Evolutionary conservation across 1,284 basidiomycete species (phyloP).

Genomic region (Tylopilus sp.): DNA sequence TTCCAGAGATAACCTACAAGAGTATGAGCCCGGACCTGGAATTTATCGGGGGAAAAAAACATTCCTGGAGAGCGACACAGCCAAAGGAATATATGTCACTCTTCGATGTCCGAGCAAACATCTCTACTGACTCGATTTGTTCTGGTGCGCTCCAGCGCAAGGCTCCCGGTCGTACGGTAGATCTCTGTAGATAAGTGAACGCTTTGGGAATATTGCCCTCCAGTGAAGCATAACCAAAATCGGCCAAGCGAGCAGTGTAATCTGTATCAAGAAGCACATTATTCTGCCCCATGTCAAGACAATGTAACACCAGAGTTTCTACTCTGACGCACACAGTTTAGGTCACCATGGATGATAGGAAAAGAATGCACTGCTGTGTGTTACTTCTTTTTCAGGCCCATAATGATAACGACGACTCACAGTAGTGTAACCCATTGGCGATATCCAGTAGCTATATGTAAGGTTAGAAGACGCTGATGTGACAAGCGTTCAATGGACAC

Average conservation of each 20-base stretch:
- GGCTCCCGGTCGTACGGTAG: conserved; percentile 3
- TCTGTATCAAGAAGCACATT: background rate
- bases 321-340: background rate
- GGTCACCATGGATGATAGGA: background rate
- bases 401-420: background rate
- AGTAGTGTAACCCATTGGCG: background rate
- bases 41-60: background rate
- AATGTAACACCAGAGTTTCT: background rate
- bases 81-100: conserved; percentile 15
- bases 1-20: background rate
- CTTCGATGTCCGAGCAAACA: background rate
- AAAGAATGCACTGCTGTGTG: background rate
- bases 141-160: conserved; percentile 3
- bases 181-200: too few relatives aligned
- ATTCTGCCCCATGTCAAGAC: background rate
- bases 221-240: too few relatives aligned
- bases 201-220: too few relatives aligned
- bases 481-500: background rate
- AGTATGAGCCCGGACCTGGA: background rate
- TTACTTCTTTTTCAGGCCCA: background rate
- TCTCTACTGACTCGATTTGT: background rate
- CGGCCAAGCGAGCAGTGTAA: too few relatives aligned
- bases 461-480: background rate
- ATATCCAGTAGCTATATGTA: conserved; percentile 3
- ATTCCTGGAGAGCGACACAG: conserved; percentile 2